phyloP scores from a whole-genome alignment of 2,329 filamentous ascomycete genomes.

The Fusarium multiceps region DNA sequence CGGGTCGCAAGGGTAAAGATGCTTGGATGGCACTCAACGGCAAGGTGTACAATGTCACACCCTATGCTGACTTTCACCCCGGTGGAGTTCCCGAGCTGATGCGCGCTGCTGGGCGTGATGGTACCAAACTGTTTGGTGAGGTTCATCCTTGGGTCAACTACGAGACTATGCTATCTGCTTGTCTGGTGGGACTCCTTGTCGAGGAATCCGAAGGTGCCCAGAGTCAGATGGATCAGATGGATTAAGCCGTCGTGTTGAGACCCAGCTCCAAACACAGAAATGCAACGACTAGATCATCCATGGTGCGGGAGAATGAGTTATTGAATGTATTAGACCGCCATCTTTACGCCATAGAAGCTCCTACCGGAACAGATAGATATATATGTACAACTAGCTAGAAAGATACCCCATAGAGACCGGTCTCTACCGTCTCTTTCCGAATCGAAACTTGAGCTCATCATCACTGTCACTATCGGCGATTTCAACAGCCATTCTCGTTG shows the following conservation, averaged over 20 bases:
- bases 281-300: not conserved
- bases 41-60: constrained; percentile 92
- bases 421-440: constrained; percentile 60
- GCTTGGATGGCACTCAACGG: constrained; percentile 93
- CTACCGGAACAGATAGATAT: constrained; percentile 32
- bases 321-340: constrained; percentile 15
- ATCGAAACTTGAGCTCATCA: constrained; percentile 67
- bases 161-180: constrained; percentile 74
- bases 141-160: constrained; percentile 79
- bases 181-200: constrained; percentile 72
- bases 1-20: constrained; percentile 84
- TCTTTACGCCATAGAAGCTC: constrained; percentile 27
- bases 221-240: constrained; percentile 70
- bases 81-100: constrained; percentile 82
- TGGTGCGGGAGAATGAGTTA: not conserved
- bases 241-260: constrained; percentile 53
- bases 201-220: constrained; percentile 61
- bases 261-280: not conserved
- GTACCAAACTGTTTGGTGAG: constrained; percentile 72
- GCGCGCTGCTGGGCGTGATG: constrained; percentile 70
- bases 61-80: constrained; percentile 91
- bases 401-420: constrained; percentile 48
- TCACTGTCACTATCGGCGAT: constrained; percentile 61
- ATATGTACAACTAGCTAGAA: constrained; percentile 44
- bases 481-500: constrained; percentile 51